A percentile compares a stretch with the other conserved stretches of the same genome.
Evolutionary conservation across 495 filamentous ascomycete genomes (phyloP).

Genomic region (Aspergillus bertholletiae): DNA sequence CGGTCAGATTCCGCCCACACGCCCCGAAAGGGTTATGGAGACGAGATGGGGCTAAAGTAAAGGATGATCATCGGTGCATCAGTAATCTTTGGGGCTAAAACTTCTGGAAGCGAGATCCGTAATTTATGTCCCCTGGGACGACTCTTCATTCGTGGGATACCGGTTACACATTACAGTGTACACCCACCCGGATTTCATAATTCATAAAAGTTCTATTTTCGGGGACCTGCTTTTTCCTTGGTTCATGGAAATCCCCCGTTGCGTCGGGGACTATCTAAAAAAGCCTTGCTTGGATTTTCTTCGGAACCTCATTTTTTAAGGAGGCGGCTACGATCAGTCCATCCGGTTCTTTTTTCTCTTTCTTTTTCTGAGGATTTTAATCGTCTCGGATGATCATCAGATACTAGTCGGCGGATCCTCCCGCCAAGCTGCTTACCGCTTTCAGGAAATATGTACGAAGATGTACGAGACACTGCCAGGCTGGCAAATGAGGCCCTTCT

Average conservation of each 20-base stretch:
- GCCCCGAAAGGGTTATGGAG: slow-evolving; percentile 15
- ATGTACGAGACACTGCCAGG: not conserved
- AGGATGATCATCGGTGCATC: slow-evolving; percentile 17
- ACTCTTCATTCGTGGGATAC: no score
- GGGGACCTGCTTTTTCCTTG: not conserved
- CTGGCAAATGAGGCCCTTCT: slow-evolving; percentile 4
- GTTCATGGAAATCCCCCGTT: not conserved
- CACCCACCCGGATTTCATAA: no score
- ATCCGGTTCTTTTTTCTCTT: not conserved
- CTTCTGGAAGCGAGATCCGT: not conserved
- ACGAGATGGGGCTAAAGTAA: slow-evolving; percentile 15
- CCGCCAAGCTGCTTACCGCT: slow-evolving; percentile 5
- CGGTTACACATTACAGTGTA: no score
- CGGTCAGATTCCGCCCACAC: slow-evolving; percentile 8
- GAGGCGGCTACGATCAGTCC: no score
- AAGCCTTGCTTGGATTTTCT: no score
- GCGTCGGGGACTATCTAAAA: no score
- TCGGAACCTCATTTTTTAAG: no score
- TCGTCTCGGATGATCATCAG: slow-evolving; percentile 7
- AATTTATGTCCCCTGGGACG: no score
- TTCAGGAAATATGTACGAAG: slow-evolving; percentile 3
- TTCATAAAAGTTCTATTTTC: no score
- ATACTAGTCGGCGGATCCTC: slow-evolving; percentile 4
- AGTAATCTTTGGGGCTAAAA: slow-evolving; percentile 2
- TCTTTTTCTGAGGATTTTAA: not conserved